Evolutionary conservation across 2,329 filamentous ascomycete genomes (phyloP).

Genomic region (Botrytis galanthina): DNA sequence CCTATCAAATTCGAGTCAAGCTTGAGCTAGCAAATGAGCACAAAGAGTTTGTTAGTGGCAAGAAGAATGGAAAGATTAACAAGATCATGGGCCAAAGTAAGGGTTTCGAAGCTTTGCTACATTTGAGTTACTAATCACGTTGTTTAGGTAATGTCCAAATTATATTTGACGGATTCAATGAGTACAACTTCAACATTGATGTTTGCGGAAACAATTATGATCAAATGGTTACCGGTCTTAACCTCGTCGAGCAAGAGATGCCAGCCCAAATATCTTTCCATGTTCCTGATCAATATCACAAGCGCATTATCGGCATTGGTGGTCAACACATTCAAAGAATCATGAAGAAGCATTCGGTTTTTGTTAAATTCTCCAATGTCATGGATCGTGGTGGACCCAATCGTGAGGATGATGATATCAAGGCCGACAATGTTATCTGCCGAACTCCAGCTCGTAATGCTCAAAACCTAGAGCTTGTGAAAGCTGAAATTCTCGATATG

Average conservation of each 20-base stretch:
- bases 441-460: slow-evolving; percentile 95
- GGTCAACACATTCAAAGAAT: slow-evolving; percentile 98
- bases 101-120: not conserved
- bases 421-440: slow-evolving; percentile 98
- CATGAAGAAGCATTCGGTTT: slow-evolving; percentile 99
- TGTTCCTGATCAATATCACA: slow-evolving; percentile 98
- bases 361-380: slow-evolving; percentile 98
- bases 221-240: slow-evolving; percentile 87
- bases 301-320: slow-evolving; percentile 97
- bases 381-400: slow-evolving; percentile 93
- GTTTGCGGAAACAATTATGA: slow-evolving; percentile 91
- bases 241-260: slow-evolving; percentile 97
- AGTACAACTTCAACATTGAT: slow-evolving; percentile 99
- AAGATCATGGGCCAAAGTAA: slow-evolving; percentile 98
- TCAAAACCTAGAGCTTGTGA: slow-evolving; percentile 93
- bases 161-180: slow-evolving; percentile 97
- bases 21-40: slow-evolving; percentile 99
- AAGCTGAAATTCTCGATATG: slow-evolving; percentile 99
- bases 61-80: slow-evolving; percentile 99
- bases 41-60: slow-evolving; percentile 98
- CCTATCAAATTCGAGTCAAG: slow-evolving; percentile 91
- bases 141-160: slow-evolving; percentile 77
- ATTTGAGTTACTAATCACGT: not conserved
- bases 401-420: slow-evolving; percentile 96
- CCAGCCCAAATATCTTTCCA: slow-evolving; percentile 98